Evolutionary conservation across 2,329 filamentous ascomycete species (phyloP).

Genomic region (Colletotrichum sansevieriae): DNA sequence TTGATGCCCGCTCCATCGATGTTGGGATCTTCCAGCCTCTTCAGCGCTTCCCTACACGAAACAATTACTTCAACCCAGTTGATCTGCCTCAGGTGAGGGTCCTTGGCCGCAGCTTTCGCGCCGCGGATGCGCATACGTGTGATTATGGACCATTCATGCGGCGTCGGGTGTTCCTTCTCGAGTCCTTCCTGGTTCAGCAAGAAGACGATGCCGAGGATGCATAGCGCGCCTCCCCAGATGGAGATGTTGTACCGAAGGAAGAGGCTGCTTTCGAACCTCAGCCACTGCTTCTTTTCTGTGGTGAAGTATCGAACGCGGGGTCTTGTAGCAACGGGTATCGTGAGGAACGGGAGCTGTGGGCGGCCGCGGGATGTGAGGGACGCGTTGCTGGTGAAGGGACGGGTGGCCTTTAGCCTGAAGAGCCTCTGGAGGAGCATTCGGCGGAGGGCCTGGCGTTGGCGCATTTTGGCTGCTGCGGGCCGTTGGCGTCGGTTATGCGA

Average conservation of each 20-base stretch:
- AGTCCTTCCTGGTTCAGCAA: conserved; percentile 80
- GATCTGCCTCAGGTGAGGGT: conserved; percentile 63
- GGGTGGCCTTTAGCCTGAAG: conserved; percentile 38
- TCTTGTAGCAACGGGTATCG: conserved; percentile 59
- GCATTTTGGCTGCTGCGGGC: conserved; percentile 50
- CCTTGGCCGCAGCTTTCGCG: conserved; percentile 70
- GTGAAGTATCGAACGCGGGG: conserved; percentile 79
- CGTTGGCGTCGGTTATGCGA: background rate
- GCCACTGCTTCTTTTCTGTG: conserved; percentile 79
- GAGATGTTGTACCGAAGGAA: conserved; percentile 76
- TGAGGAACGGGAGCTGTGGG: conserved; percentile 66
- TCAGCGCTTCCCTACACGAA: conserved; percentile 70
- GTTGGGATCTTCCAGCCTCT: conserved; percentile 75
- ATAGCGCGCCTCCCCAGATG: conserved; percentile 73
- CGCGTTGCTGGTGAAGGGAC: conserved; percentile 42
- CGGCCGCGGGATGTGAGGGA: conserved; percentile 50
- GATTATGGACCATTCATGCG: conserved; percentile 82
- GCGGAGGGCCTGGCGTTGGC: conserved; percentile 54
- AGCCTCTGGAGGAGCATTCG: conserved; percentile 47
- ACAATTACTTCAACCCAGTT: conserved; percentile 78
- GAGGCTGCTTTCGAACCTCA: conserved; percentile 78
- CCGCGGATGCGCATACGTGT: conserved; percentile 77
- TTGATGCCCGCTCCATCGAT: conserved; percentile 76
- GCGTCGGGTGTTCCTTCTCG: conserved; percentile 83
- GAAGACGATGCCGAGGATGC: conserved; percentile 71